phyloP scores from a whole-genome alignment of 768 basidiomycete species.

The Russula olivacea region DNA sequence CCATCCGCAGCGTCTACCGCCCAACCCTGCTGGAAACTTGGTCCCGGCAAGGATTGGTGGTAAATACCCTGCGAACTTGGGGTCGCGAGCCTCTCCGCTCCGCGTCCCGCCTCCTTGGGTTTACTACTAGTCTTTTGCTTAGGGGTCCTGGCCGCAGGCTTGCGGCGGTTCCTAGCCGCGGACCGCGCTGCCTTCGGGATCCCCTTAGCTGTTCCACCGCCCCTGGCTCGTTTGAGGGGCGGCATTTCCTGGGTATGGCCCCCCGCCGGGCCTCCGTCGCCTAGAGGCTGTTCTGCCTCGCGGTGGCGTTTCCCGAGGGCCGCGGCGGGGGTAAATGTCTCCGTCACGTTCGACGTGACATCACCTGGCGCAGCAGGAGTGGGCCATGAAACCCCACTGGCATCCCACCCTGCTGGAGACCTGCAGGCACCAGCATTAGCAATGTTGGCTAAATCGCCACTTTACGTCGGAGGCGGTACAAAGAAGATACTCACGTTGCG shows the following conservation, averaged over 20 bases:
- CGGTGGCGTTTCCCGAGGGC: not conserved
- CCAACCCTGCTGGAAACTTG: too few species aligned
- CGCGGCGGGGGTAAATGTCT: not conserved
- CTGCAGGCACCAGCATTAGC: not conserved
- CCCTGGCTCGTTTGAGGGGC: not conserved
- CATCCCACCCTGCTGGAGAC: not conserved
- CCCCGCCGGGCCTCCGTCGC: too few species aligned
- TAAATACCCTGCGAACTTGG: not conserved
- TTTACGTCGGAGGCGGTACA: not conserved
- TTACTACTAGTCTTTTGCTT: fast-evolving
- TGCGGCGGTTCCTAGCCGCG: not conserved
- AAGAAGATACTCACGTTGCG: not conserved
- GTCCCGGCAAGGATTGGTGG: too few species aligned
- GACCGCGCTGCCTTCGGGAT: not conserved
- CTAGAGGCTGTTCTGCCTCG: too few species aligned
- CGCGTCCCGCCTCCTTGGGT: too few species aligned
- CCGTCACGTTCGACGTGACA: not conserved
- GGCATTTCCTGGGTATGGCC: not conserved
- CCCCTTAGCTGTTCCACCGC: not conserved
- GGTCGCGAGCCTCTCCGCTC: too few species aligned
- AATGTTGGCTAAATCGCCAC: not conserved
- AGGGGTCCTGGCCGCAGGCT: not conserved
- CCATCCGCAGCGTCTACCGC: too few species aligned
- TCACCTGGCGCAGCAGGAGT: not conserved
- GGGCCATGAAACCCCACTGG: not conserved